Conservation (phyloP, 2,329 filamentous ascomycete genomes). For the Pseudonectria buxi region DNA sequence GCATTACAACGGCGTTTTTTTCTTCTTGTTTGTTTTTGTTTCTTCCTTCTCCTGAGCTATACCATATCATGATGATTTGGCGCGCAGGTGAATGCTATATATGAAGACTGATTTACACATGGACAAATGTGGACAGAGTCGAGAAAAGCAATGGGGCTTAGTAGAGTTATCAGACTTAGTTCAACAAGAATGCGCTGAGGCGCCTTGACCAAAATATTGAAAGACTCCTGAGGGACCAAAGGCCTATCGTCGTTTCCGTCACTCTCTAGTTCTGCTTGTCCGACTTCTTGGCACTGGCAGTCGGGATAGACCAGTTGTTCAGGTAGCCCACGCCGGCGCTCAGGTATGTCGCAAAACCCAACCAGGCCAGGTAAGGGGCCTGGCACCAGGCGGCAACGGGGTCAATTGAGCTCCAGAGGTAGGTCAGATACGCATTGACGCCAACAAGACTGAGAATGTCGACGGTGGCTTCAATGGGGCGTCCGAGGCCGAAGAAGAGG, state of each 20-base stretch:
- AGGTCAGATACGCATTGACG: slow-evolving; percentile 65
- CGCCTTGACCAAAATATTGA: too few relatives aligned
- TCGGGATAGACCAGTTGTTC: slow-evolving; percentile 58
- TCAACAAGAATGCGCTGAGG: too few relatives aligned
- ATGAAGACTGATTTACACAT: too few relatives aligned
- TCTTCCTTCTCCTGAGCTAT: slow-evolving; percentile 1
- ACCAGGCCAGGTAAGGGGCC: slow-evolving; percentile 78
- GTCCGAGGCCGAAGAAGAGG: slow-evolving; percentile 75
- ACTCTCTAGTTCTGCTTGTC: slow-evolving; percentile 14
- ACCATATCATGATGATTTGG: too few relatives aligned
- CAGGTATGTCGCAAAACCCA: slow-evolving; percentile 82
- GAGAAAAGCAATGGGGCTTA: too few relatives aligned
- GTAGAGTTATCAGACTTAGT: too few relatives aligned
- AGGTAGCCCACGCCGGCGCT: slow-evolving; percentile 61
- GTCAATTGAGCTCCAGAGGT: slow-evolving; percentile 71
- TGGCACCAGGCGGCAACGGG: slow-evolving; percentile 64
- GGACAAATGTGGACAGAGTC: too few relatives aligned
- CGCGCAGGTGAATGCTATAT: too few relatives aligned
- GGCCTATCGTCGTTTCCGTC: too few relatives aligned
- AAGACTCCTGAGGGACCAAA: too few relatives aligned
- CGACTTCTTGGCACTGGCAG: slow-evolving; percentile 22
- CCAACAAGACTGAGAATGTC: slow-evolving; percentile 71
- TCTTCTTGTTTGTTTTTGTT: slow-evolving; percentile 3
- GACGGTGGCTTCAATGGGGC: slow-evolving; percentile 64
- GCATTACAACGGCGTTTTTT: background rate